These are phyloP conservation scores for Penicillium decumbens DNA, from an alignment of 2,329 filamentous ascomycete genomes.

Conservation along the genomic window DNA sequence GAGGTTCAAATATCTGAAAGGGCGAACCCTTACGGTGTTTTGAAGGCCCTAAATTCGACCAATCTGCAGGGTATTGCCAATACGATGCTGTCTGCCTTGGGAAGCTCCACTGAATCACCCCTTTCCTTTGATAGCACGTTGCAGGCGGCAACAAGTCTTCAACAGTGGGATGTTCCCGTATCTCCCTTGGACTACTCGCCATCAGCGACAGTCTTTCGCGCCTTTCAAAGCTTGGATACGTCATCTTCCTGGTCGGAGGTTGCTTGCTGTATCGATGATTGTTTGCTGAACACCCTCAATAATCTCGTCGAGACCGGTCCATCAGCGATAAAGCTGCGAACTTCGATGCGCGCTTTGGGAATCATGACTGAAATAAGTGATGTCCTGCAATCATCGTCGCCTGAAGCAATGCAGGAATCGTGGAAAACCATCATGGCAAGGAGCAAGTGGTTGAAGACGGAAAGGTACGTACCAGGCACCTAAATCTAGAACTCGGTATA, in stretches of 20 bases:
- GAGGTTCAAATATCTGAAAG: conserved; percentile 61
- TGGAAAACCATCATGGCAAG: conserved; percentile 62
- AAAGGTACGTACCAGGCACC: conserved; percentile 54
- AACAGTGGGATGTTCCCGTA: conserved; percentile 85
- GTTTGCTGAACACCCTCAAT: conserved; percentile 49
- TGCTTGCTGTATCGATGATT: conserved; percentile 57
- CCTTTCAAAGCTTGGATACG: conserved; percentile 72
- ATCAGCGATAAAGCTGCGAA: conserved; percentile 46
- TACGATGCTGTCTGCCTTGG: conserved; percentile 63
- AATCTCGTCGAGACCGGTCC: conserved; percentile 34
- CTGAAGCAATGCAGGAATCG: conserved; percentile 57
- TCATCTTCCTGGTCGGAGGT: conserved; percentile 55
- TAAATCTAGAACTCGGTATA: background rate
- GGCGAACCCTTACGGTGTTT: conserved; percentile 62
- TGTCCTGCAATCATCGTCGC: conserved; percentile 58
- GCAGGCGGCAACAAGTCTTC: conserved; percentile 72
- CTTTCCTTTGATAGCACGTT: conserved; percentile 68
- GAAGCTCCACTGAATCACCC: conserved; percentile 46
- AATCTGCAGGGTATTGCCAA: conserved; percentile 83
- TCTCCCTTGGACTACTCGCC: conserved; percentile 60
- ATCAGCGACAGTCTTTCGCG: conserved; percentile 68
- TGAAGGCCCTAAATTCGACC: conserved; percentile 72
- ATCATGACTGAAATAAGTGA: conserved; percentile 79
- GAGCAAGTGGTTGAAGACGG: conserved; percentile 74
- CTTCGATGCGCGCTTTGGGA: conserved; percentile 62